These are phyloP conservation scores for Articulospora tetracladia DNA, from an alignment of 495 filamentous ascomycete species.

Conservation along the genomic window DNA sequence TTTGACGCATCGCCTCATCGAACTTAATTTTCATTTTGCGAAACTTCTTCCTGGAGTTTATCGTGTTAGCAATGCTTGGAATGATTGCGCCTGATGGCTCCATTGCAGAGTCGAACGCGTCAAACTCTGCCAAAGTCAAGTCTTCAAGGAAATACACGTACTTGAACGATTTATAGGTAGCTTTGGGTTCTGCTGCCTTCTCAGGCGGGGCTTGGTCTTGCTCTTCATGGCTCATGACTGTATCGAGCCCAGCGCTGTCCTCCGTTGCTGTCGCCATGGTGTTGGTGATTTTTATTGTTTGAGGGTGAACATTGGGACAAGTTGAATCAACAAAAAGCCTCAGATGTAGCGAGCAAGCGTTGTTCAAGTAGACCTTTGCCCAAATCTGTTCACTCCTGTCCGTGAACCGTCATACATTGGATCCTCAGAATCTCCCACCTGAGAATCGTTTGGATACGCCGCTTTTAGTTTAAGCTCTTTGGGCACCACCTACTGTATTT, in stretches of 20 bases:
- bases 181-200: conserved; percentile 7
- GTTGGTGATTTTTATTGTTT: not conserved
- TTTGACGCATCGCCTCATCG: conserved; percentile 75
- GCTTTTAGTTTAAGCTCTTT: too few relatives aligned
- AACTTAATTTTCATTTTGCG: conserved; percentile 86
- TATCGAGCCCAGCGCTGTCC: not conserved
- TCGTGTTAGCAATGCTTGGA: conserved; percentile 11
- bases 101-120: not conserved
- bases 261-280: conserved; percentile 6
- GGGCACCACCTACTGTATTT: too few relatives aligned
- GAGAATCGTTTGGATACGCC: too few relatives aligned
- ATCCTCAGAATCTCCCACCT: too few relatives aligned
- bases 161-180: conserved; percentile 28
- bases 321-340: not conserved
- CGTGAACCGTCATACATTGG: too few relatives aligned
- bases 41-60: conserved; percentile 69
- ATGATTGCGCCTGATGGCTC: not conserved
- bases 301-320: not conserved
- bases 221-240: conserved; percentile 1
- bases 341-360: not conserved
- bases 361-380: too few relatives aligned
- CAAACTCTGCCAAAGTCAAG: not conserved
- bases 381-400: not conserved
- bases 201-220: not conserved
- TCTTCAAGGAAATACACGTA: conserved; percentile 3